Base-by-base conservation (phyloP, 306 rosid genomes). In the Luffa aegyptiaca region DNA sequence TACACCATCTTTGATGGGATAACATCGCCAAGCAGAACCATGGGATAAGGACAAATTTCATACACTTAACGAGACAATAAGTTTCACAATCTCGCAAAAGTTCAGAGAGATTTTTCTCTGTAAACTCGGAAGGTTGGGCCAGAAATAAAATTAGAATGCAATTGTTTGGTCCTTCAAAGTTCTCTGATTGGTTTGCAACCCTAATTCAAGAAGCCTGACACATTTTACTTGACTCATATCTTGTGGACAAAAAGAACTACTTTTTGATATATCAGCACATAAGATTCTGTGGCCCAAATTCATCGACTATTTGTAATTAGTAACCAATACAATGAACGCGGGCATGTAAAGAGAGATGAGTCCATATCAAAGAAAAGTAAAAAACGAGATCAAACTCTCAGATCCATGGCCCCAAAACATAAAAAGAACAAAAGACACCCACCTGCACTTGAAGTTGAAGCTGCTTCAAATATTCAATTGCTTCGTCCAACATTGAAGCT, bases 401-500 rank as follows among this genome's bases (percentile, higher is more conserved):
- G 51, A 59, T 59, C 49, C 49, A 66, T 3, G 39, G 61, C 45
- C 14, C 62, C 73, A 37, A 70, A 66, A 14, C 26, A 21, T 26
- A 35, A 53, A 7, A 62, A 66, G n/a, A 52, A 42, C 80, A 74
- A 86, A 85, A 53, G 62, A 33, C 78, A 20, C 84, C 70, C 80
- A 89, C 92, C 88, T 89, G 92, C 53, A 91, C 97, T 89, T 95
- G 98, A 86, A 95, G 91, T 84, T 95, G 98, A 84, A 95, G 98
- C 83, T 95, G 98, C 92, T 95, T 91, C 92, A 95, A 83, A 83
- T 95, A 95, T 46, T 95, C 97, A 48, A 95, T 95, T 51, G 92
- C 98, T 65, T 95, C 98, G 44, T 92, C 97, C 65, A 95, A 88
- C 97, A 92, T 94, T 20, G 98, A 95, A 78, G 97, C 97, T 89